Evolutionary conservation across 768 basidiomycete species (phyloP), one percentile per base, ranked within the genome.

Genomic region (Trametes villosa): DNA sequence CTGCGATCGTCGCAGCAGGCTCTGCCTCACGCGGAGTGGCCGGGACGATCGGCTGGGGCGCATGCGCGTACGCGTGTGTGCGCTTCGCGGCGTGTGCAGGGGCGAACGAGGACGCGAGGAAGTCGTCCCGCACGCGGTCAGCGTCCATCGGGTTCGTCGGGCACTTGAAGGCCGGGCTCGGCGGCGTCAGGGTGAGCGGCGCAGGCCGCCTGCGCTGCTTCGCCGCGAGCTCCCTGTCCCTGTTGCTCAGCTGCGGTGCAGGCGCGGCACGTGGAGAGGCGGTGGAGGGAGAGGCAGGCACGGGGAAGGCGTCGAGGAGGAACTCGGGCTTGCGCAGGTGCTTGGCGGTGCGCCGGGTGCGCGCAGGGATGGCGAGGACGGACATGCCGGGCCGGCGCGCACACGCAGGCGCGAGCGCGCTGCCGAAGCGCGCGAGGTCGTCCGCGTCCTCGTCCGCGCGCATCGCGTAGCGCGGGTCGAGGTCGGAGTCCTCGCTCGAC

Each of bases 401-500:
- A 8, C 65, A 60, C 18, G 68, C 58, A 6, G 77, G 74, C 7
- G 45, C 50, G 15, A 68, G 51, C 2, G 70, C 58, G 22, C 70
- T 64, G 9, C 74, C 73, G 53, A 77, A 77, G 17, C 66, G 64
- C 12, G 72, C 73, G 18, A 77, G 71, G 52, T 75, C 75, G 52
- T 80, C 78, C 26, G 57, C 59, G 3, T 74, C 64, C 26, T 76
- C 74, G 7, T 75, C 65, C 8, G 76, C 71, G 41, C 79, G 76
- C 62, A 86, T 75, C 31, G 83, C 70, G 63, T 80, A 79, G 17
- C 73, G 74, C 5, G 81, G 79, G 53, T 85, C 81, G 42, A 86
- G 72, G 50, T 83, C 83, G 2, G 85, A 87, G 67, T 82, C 79
- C 41, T 79, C 76, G 9, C 82, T 81, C 0, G 84, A 85, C 4